Evolutionary conservation across 257 asterid species (phyloP).

Genomic region (Verbena officinalis): DNA sequence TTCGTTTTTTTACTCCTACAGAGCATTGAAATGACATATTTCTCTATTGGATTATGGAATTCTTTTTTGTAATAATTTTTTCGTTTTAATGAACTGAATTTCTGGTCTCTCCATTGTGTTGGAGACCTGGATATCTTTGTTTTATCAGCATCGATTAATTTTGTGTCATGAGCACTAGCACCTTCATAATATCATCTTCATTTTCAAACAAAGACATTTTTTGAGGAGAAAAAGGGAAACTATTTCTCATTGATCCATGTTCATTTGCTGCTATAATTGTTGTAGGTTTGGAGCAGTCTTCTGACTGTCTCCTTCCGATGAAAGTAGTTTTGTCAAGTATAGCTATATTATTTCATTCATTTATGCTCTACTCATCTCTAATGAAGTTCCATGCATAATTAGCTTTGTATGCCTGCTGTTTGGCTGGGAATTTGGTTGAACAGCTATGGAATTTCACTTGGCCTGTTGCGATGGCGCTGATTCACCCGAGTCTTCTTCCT

Average conservation of each 20-base stretch:
- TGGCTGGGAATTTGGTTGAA: slow-evolving; percentile 94
- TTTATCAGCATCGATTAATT: slow-evolving; percentile 6
- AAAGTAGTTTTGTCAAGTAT: slow-evolving; percentile 8
- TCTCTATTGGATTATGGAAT: neutral
- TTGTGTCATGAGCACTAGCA: slow-evolving; percentile 10
- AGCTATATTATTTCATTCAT: slow-evolving; percentile 9
- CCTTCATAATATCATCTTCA: slow-evolving; percentile 11
- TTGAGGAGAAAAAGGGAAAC: neutral
- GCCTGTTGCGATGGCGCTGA: slow-evolving; percentile 93
- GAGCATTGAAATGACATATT: slow-evolving; percentile 3
- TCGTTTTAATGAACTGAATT: neutral
- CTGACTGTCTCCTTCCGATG: slow-evolving; percentile 6
- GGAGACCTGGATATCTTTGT: slow-evolving; percentile 8
- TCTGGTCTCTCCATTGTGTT: slow-evolving; percentile 11
- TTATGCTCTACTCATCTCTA: slow-evolving; percentile 26
- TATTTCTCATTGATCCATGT: slow-evolving; percentile 21
- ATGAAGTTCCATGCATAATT: slow-evolving; percentile 22
- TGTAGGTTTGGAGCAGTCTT: neutral
- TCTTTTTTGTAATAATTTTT: no score
- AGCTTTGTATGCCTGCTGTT: slow-evolving; percentile 91
- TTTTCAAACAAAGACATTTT: slow-evolving; percentile 19
- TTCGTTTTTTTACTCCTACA: slow-evolving; percentile 18
- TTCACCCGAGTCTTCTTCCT: slow-evolving; percentile 94
- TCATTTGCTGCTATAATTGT: slow-evolving; percentile 4
- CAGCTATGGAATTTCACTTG: slow-evolving; percentile 97